These are phyloP conservation scores for Euphrasia confusa DNA, from an alignment of 257 asterid genomes.

Conservation along the genomic window DNA sequence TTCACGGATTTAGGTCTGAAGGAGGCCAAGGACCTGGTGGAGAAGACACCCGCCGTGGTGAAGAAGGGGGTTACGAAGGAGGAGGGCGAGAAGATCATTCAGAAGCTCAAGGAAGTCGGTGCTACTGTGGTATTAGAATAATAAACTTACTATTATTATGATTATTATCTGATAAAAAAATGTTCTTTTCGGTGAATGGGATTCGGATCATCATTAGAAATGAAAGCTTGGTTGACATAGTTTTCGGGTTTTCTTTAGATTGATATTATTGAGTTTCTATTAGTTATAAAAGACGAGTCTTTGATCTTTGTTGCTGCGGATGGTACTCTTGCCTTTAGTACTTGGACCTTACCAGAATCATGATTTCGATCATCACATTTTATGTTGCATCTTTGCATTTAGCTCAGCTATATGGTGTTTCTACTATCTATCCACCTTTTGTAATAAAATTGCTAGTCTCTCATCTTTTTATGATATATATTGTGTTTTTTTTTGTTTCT, in stretches of 20 bases:
- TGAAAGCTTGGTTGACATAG: conserved; percentile 9
- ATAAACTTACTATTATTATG: conserved; percentile 6
- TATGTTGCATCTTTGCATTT: not conserved
- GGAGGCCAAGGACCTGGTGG: conserved; percentile 87
- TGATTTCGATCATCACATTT: conserved; percentile 8
- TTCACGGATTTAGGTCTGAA: conserved; percentile 76
- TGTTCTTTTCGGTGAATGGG: conserved; percentile 15
- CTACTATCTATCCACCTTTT: not conserved
- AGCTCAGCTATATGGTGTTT: not conserved
- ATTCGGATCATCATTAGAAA: conserved; percentile 18
- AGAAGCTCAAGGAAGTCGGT: conserved; percentile 72
- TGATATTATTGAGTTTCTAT: not conserved
- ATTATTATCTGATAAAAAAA: not conserved
- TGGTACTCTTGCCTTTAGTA: not conserved
- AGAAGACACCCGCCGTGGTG: conserved; percentile 69
- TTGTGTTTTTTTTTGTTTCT: not conserved
- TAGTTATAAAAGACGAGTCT: conserved; percentile 16
- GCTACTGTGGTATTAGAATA: conserved; percentile 72
- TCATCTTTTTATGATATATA: not conserved
- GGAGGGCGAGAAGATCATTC: conserved; percentile 65
- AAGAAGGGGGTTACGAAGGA: conserved; percentile 73
- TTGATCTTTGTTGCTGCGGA: conserved; percentile 1
- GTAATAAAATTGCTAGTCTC: not conserved
- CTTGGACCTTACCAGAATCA: conserved; percentile 1
- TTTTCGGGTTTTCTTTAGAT: conserved; percentile 17